phyloP scores from a whole-genome alignment of 2,329 filamentous ascomycete species.

The Fusarium cicatricum region DNA sequence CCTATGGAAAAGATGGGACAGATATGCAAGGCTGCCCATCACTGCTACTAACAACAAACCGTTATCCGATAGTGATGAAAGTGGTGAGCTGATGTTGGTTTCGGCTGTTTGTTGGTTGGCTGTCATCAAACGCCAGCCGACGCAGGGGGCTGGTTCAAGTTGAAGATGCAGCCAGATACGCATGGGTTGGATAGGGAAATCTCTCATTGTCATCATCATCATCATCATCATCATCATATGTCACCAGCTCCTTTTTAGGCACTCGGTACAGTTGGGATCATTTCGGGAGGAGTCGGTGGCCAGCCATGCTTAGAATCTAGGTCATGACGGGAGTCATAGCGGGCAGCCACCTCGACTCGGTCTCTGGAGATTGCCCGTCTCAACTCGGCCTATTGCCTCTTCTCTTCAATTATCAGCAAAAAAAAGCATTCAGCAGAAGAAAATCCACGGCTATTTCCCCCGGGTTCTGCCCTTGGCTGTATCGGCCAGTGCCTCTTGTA shows the following conservation, averaged over 20 bases:
- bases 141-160: slow-evolving; percentile 16
- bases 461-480: background rate
- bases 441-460: slow-evolving; percentile 12
- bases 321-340: slow-evolving; percentile 25
- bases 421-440: background rate
- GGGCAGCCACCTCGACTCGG: slow-evolving; percentile 15
- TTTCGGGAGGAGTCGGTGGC: background rate
- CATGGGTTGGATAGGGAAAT: slow-evolving; percentile 12
- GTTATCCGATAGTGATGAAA: slow-evolving; percentile 8
- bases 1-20: background rate
- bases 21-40: slow-evolving; percentile 2
- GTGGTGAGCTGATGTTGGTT: slow-evolving; percentile 33
- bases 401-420: background rate
- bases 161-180: slow-evolving; percentile 8
- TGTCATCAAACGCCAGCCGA: slow-evolving; percentile 23
- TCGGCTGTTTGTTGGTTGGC: slow-evolving; percentile 30
- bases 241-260: too few relatives aligned
- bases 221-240: background rate
- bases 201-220: slow-evolving; percentile 18
- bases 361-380: background rate
- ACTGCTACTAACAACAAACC: slow-evolving; percentile 4
- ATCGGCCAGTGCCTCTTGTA: slow-evolving; percentile 29
- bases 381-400: background rate
- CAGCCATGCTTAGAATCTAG: background rate
- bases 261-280: background rate